phyloP scores from a whole-genome alignment of 345 rosid genomes.

The Anacardium occidentale region DNA sequence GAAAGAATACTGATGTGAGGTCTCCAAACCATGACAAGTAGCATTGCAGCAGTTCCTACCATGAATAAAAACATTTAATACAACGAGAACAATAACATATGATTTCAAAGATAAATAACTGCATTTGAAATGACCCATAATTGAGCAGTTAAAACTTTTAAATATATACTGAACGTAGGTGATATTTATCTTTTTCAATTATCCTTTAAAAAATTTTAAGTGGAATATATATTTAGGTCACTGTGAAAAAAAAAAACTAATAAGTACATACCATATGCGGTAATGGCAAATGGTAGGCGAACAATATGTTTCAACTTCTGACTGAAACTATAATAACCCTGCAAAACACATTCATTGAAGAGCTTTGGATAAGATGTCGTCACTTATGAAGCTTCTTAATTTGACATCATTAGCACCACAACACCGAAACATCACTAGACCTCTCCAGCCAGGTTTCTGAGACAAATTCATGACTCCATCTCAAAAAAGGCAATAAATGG shows the following conservation, averaged over 20 bases:
- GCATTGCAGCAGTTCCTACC: constrained; percentile 90
- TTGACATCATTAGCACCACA: constrained; percentile 4
- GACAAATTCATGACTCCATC: background rate
- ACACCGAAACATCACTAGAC: background rate
- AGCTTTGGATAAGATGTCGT: background rate
- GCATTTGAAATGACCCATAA: background rate
- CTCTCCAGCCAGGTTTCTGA: background rate
- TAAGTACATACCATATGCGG: constrained; percentile 65
- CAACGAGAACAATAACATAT: background rate
- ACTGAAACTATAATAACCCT: constrained; percentile 98
- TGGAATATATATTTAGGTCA: background rate
- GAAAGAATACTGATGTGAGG: constrained; percentile 66
- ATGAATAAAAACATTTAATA: constrained; percentile 17
- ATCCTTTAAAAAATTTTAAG: background rate
- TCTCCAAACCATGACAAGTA: constrained; percentile 80
- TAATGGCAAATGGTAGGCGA: constrained; percentile 81
- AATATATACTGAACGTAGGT: background rate
- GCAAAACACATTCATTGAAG: constrained; percentile 21
- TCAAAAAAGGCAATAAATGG: background rate
- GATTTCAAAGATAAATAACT: constrained; percentile 8
- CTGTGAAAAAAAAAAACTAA: constrained; percentile 5
- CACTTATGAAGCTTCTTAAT: background rate
- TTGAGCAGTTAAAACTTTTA: background rate
- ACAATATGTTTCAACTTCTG: constrained; percentile 95
- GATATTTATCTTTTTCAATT: background rate